These are phyloP conservation scores for Trichophyton verrucosum DNA, from an alignment of 2,329 filamentous ascomycete species.

Conservation along the genomic window DNA sequence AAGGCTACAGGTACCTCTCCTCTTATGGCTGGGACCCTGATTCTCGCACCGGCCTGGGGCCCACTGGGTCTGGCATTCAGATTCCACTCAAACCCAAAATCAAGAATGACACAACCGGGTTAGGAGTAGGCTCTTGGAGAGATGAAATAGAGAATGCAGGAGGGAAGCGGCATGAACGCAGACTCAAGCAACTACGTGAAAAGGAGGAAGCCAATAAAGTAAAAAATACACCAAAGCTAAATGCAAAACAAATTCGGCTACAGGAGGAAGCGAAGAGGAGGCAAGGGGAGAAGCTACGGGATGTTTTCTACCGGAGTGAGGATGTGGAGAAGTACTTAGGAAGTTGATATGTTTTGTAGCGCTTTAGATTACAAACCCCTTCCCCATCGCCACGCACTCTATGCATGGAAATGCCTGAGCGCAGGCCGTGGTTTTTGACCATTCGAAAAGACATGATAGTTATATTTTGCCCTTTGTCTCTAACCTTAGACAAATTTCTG, in stretches of 20 bases:
- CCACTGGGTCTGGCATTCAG: constrained; percentile 55
- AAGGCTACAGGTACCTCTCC: constrained; percentile 44
- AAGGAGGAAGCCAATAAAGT: constrained; percentile 22
- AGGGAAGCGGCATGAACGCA: background rate
- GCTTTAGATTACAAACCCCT: background rate
- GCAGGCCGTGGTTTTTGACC: too few species aligned
- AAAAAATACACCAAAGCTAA: constrained; percentile 42
- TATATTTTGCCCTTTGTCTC: too few species aligned
- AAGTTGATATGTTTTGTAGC: background rate
- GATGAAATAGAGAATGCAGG: constrained; percentile 25
- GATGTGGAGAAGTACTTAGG: constrained; percentile 65
- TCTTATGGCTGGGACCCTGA: constrained; percentile 51
- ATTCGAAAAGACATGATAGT: background rate
- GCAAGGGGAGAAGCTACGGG: constrained; percentile 50
- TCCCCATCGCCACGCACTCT: too few species aligned
- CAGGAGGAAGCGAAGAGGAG: constrained; percentile 49
- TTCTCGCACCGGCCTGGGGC: constrained; percentile 56
- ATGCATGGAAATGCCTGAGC: too few species aligned
- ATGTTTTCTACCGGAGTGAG: constrained; percentile 62
- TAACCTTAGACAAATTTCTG: too few species aligned
- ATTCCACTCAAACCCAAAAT: constrained; percentile 59
- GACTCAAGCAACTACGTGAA: constrained; percentile 12
- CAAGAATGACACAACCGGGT: constrained; percentile 63
- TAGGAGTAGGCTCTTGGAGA: constrained; percentile 44
- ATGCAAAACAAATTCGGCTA: constrained; percentile 58